These are phyloP conservation scores for Crepidotus variabilis DNA, from an alignment of 768 basidiomycete genomes.

Conservation along the genomic window DNA sequence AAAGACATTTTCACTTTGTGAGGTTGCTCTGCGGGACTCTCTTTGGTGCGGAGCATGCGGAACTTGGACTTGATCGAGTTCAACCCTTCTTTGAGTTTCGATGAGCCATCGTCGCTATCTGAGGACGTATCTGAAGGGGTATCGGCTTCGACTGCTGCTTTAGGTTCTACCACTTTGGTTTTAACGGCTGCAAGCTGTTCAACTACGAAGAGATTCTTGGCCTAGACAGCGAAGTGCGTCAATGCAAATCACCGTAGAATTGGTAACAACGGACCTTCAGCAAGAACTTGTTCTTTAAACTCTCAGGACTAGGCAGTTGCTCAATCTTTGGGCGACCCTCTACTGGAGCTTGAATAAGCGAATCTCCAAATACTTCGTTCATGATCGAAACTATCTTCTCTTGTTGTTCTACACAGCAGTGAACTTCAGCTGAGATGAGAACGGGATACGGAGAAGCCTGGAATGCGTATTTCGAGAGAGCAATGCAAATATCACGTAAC, in stretches of 20 bases:
- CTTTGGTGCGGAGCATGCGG: slow-evolving; percentile 17
- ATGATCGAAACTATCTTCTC: slow-evolving; percentile 76
- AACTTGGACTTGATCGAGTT: slow-evolving; percentile 16
- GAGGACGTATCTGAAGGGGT: slow-evolving; percentile 15
- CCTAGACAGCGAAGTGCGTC: slow-evolving; percentile 31
- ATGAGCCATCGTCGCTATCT: slow-evolving; percentile 7
- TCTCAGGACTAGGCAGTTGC: slow-evolving; percentile 78
- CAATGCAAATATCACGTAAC: slow-evolving; percentile 75
- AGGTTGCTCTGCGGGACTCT: slow-evolving; percentile 13
- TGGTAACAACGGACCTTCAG: slow-evolving; percentile 58
- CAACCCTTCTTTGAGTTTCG: slow-evolving; percentile 10
- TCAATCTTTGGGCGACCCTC: slow-evolving; percentile 46
- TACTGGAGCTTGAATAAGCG: slow-evolving; percentile 32
- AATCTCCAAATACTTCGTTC: slow-evolving; percentile 43
- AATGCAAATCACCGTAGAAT: not conserved
- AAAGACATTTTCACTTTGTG: slow-evolving; percentile 70
- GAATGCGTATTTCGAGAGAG: slow-evolving; percentile 88
- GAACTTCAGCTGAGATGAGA: slow-evolving; percentile 91
- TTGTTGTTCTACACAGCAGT: slow-evolving; percentile 78
- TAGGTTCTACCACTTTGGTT: slow-evolving; percentile 40
- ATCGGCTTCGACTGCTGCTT: slow-evolving; percentile 59
- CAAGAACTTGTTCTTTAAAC: slow-evolving; percentile 72
- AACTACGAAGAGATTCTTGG: slow-evolving; percentile 84
- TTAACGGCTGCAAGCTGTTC: slow-evolving; percentile 70
- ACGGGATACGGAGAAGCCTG: slow-evolving; percentile 88